Conservation (phyloP, 306 rosid genomes). For the Psophocarpus tetragonolobus region DNA sequence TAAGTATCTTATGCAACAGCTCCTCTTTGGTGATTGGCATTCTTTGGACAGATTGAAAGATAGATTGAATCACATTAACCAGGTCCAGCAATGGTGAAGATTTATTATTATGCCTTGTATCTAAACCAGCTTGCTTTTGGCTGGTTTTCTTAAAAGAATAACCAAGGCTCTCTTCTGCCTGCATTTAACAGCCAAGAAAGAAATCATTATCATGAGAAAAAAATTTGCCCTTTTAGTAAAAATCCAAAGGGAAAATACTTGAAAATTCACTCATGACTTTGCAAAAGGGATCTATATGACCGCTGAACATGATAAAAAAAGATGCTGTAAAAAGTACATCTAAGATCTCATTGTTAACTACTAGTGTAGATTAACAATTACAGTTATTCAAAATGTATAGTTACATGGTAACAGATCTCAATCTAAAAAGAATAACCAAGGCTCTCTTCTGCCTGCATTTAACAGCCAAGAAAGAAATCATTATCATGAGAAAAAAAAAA, state of each 20-base stretch:
- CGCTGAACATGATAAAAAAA: constrained; percentile 7
- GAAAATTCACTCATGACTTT: background rate
- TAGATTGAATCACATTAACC: constrained; percentile 55
- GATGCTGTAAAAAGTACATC: constrained; percentile 1
- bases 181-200: constrained; percentile 22
- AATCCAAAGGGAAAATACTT: background rate
- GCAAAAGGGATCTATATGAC: background rate
- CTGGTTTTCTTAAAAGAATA: constrained; percentile 25
- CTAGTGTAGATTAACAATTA: background rate
- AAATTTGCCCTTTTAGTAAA: background rate
- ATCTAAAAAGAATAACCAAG: constrained; percentile 28
- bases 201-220: constrained; percentile 1
- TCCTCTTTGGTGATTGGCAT: constrained; percentile 67
- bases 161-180: constrained; percentile 41
- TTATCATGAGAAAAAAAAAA: background rate
- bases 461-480: constrained; percentile 25
- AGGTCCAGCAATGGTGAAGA: constrained; percentile 46
- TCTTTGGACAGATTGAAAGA: constrained; percentile 55
- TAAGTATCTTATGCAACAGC: constrained; percentile 68
- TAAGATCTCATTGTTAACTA: background rate
- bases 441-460: constrained; percentile 42
- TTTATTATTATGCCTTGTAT: background rate
- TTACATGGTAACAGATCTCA: too few relatives aligned
- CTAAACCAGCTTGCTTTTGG: constrained; percentile 35
- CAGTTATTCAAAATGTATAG: too few relatives aligned